These are phyloP conservation scores for Chondrus crispus DNA, from an alignment of 23 red algal species.

Conservation along the genomic window DNA sequence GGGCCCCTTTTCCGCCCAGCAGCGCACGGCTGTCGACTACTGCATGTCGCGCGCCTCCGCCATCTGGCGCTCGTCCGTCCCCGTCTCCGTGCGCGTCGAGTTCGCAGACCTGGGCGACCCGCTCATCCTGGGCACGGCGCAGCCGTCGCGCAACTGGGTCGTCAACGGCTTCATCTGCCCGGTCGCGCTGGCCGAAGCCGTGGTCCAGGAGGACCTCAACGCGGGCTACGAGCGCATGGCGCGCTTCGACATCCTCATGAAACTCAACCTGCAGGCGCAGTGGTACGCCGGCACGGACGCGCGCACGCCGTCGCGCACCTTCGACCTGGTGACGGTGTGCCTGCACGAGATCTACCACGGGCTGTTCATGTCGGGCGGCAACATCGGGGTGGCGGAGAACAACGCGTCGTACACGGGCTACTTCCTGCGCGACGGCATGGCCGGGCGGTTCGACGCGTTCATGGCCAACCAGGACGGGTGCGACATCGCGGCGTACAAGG, in stretches of 20 bases:
- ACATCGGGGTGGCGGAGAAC: conserved; percentile 9
- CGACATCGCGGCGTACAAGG: conserved; percentile 38
- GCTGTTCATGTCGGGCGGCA: conserved; percentile 60
- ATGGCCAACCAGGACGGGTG: conserved; percentile 60
- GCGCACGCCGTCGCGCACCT: not conserved
- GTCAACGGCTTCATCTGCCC: conserved; percentile 49
- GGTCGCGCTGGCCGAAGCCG: conserved; percentile 50
- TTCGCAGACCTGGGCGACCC: conserved; percentile 33
- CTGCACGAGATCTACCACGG: conserved; percentile 70
- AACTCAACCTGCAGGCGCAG: conserved; percentile 23
- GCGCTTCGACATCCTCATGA: conserved; percentile 59
- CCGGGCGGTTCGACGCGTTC: conserved; percentile 57
- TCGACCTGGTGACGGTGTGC: conserved; percentile 70
- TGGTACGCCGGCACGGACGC: conserved; percentile 73
- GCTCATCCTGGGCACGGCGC: conserved; percentile 25
- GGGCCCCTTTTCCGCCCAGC: not conserved
- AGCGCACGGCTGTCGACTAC: conserved; percentile 11
- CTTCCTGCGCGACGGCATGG: conserved; percentile 17
- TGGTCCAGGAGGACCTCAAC: conserved; percentile 32
- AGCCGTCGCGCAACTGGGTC: conserved; percentile 43
- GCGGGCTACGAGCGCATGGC: not conserved
- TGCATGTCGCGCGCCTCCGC: conserved; percentile 37
- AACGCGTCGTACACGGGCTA: conserved; percentile 17
- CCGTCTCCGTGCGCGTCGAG: conserved; percentile 47
- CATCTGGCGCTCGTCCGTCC: conserved; percentile 27